Percentiles rank a stretch among this genome's conserved stretches.
Conservation (phyloP, 1,284 basidiomycete genomes). For the Agaricales sp. region DNA sequence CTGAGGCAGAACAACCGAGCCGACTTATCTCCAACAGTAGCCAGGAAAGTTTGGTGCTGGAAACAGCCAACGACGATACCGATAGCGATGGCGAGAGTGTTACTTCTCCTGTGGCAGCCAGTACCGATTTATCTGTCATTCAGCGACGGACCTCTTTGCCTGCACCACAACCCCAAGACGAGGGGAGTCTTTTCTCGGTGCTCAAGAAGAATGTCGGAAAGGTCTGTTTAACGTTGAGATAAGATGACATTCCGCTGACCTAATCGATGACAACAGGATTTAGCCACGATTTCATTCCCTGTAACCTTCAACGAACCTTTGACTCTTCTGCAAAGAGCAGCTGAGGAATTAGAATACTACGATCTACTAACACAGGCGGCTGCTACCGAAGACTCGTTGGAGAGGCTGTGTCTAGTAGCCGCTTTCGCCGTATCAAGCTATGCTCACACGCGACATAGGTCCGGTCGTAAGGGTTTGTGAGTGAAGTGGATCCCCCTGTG, state of each 20-base stretch:
- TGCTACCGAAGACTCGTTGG: slow-evolving; percentile 47
- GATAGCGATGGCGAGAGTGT: slow-evolving; percentile 27
- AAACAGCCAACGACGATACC: slow-evolving; percentile 36
- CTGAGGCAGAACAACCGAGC: slow-evolving; percentile 34
- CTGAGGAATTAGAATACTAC: slow-evolving; percentile 81
- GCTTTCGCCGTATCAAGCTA: slow-evolving; percentile 82
- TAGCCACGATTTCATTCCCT: slow-evolving; percentile 78
- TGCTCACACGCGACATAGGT: slow-evolving; percentile 69
- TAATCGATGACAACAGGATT: too few species aligned
- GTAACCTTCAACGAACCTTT: slow-evolving; percentile 87
- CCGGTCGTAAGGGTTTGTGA: slow-evolving; percentile 82
- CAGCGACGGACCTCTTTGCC: slow-evolving; percentile 57
- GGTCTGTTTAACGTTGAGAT: too few species aligned
- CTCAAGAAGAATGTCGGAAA: slow-evolving; percentile 92
- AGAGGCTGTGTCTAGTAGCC: slow-evolving; percentile 69
- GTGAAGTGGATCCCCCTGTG: too few species aligned
- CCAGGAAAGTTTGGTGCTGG: slow-evolving; percentile 26
- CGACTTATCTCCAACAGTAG: slow-evolving; percentile 28
- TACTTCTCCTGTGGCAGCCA: slow-evolving; percentile 31
- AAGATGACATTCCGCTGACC: too few species aligned
- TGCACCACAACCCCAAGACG: slow-evolving; percentile 60
- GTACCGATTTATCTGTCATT: slow-evolving; percentile 57
- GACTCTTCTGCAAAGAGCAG: slow-evolving; percentile 67
- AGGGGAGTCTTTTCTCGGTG: slow-evolving; percentile 80
- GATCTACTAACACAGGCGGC: slow-evolving; percentile 62